Conservation (phyloP, 2,329 filamentous ascomycete genomes). For the Colletotrichum filicis region DNA sequence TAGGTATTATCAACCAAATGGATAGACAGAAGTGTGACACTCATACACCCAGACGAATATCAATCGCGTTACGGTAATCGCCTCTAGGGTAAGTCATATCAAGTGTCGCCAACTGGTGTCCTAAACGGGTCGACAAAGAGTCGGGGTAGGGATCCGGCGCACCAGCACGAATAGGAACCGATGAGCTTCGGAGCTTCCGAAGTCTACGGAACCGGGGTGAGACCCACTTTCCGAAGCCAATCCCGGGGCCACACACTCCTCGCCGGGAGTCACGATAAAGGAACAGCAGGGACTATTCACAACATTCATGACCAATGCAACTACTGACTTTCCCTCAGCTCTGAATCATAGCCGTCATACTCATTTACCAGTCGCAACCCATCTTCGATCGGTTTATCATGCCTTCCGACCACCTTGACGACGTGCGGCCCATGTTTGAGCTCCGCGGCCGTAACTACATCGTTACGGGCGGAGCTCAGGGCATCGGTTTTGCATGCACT, state of each 20-base stretch:
- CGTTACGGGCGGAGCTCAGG: slow-evolving; percentile 50
- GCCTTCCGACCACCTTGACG: slow-evolving; percentile 33
- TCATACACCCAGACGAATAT: background rate
- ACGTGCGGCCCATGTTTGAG: slow-evolving; percentile 46
- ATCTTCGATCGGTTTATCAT: background rate
- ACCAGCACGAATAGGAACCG: background rate
- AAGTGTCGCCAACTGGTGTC: background rate
- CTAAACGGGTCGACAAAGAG: background rate
- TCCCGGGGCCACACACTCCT: background rate
- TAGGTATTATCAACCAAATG: background rate
- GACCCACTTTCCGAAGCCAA: background rate
- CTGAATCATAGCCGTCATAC: background rate
- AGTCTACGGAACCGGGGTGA: background rate
- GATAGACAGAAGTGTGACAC: background rate
- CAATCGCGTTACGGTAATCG: background rate
- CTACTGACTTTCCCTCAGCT: background rate
- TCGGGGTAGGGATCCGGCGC: background rate
- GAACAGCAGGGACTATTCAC: background rate
- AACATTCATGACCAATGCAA: background rate
- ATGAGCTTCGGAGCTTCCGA: background rate
- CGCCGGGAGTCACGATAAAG: background rate
- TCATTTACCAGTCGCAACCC: background rate
- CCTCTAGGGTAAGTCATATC: background rate
- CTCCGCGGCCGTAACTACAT: slow-evolving; percentile 48
- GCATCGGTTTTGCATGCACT: slow-evolving; percentile 51